Base-by-base conservation (phyloP, 345 rosid genomes). In the Citrus hindsii region DNA sequence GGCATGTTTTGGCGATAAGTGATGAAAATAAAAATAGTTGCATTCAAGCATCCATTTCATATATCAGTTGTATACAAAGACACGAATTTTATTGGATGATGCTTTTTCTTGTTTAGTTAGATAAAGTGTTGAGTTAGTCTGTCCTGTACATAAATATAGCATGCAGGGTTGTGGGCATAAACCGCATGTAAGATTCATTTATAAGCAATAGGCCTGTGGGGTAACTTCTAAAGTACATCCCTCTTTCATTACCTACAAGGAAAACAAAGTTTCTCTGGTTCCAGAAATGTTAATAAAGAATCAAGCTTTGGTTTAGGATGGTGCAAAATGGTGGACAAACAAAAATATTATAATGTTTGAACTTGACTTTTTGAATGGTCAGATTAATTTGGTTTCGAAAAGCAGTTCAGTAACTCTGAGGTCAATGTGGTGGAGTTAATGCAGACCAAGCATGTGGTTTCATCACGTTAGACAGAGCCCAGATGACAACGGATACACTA, bases 371-470 rank as follows among this genome's bases (percentile, higher is more conserved):
- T 37, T 28, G n/a, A 18, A 67, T 63, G 62, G 24, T 9, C 14
- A 33, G 30, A 66, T 76, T 51, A 53, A 66, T 33, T 51, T 60
- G 51, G 2, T 64, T 51, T 64, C 32, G 19, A 38, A 22, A 48
- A 51, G 78, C 71, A 28, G 7, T 58, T 71, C 38, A n/a, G 56
- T 77, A 60, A 79, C 73, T 76, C 27, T 3, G 33, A 24, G 61
- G 46, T 71, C 62, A 63, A 77, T 76, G 28, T 40, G 60, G 67
- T 74, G 63, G 76, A 53, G 40, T 73, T 82, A 56, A 76, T 83
- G 84, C 86, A 95, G 98, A 88, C 99, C 97, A 76, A 95, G 99
- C 74, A 93, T 93, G 98, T 92, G 97, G 99, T 95, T 92, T 86
- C 98, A 95, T 88, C 96, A 95, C 83, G 98, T 95, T 59, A 87